phyloP scores from a whole-genome alignment of 2,329 filamentous ascomycete species.

The Seiridium unicorne region DNA sequence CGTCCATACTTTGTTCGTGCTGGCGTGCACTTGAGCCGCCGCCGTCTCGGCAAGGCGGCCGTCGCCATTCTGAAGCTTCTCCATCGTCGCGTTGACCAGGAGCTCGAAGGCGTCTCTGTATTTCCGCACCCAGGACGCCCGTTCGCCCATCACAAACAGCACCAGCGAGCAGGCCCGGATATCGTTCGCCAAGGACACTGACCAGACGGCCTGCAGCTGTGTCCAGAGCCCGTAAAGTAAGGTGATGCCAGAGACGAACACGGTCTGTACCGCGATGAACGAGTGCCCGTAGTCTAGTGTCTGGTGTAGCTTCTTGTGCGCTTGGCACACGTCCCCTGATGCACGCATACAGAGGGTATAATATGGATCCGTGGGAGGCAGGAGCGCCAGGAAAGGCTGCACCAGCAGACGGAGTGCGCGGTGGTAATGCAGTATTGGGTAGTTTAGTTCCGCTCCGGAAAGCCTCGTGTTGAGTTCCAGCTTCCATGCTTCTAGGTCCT shows the following conservation, averaged over 20 bases:
- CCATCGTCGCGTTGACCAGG: conserved; percentile 44
- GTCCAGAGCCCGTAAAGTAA: conserved; percentile 38
- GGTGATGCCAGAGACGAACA: conserved; percentile 40
- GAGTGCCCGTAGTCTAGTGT: conserved; percentile 38
- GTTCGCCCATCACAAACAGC: conserved; percentile 48
- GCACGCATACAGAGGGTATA: conserved; percentile 40
- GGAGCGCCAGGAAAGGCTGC: conserved; percentile 46
- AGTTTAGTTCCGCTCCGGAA: conserved; percentile 38
- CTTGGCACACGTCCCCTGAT: conserved; percentile 39
- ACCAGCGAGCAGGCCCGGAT: conserved; percentile 47
- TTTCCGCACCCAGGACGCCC: conserved; percentile 44
- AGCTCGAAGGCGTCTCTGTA: conserved; percentile 47
- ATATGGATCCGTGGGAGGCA: conserved; percentile 43
- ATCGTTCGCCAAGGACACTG: conserved; percentile 45
- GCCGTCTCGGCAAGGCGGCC: conserved; percentile 6
- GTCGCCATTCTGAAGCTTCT: conserved; percentile 38
- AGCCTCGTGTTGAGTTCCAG: conserved; percentile 31
- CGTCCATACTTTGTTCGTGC: background rate
- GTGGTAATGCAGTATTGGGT: conserved; percentile 48
- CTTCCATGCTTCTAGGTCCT: conserved; percentile 46
- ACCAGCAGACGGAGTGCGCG: conserved; percentile 47
- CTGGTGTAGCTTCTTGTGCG: conserved; percentile 40
- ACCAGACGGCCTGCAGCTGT: conserved; percentile 43
- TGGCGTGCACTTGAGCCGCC: background rate
- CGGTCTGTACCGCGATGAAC: conserved; percentile 40